Evolutionary conservation across 176 grass and related monocot genomes (phyloP).

Genomic region (Ensete ventricosum): DNA sequence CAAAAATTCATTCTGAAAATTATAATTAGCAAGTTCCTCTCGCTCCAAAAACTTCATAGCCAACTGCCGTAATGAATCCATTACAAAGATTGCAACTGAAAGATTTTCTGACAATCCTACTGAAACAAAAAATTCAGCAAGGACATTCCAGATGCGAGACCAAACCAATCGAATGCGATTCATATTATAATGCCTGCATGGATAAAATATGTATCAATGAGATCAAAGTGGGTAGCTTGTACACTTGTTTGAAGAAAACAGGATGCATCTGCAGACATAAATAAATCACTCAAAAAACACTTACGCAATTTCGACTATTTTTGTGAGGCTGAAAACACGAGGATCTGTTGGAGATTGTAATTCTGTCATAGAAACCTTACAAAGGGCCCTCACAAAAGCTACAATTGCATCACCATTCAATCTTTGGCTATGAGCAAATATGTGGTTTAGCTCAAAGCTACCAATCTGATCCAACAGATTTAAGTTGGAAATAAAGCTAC

Average conservation of each 20-base stretch:
- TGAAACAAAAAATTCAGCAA: constrained; percentile 93
- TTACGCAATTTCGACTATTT: constrained; percentile 98
- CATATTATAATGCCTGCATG: constrained; percentile 91
- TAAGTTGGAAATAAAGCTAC: constrained; percentile 81
- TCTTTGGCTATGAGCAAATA: constrained; percentile 93
- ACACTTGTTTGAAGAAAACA: constrained; percentile 24
- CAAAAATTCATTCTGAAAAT: constrained; percentile 96
- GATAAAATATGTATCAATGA: constrained; percentile 28
- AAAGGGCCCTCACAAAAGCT: constrained; percentile 95
- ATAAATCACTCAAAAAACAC: constrained; percentile 25
- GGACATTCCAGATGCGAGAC: constrained; percentile 89
- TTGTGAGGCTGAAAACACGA: constrained; percentile 96
- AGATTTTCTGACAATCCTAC: constrained; percentile 91
- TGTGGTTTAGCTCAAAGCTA: constrained; percentile 94
- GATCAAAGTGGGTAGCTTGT: constrained; percentile 11
- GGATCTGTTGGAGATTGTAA: constrained; percentile 84
- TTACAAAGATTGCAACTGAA: constrained; percentile 94
- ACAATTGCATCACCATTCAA: constrained; percentile 97
- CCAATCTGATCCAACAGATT: constrained; percentile 95
- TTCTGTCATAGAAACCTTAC: constrained; percentile 92
- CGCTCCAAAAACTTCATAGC: constrained; percentile 98
- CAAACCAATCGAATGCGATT: constrained; percentile 86
- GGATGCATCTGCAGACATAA: constrained; percentile 15
- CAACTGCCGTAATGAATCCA: constrained; percentile 90
- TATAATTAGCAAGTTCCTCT: constrained; percentile 95